Evolutionary conservation across 1,284 basidiomycete species (phyloP), one percentile per base, ranked within the genome.

Genomic region (Inonotus hispidus): DNA sequence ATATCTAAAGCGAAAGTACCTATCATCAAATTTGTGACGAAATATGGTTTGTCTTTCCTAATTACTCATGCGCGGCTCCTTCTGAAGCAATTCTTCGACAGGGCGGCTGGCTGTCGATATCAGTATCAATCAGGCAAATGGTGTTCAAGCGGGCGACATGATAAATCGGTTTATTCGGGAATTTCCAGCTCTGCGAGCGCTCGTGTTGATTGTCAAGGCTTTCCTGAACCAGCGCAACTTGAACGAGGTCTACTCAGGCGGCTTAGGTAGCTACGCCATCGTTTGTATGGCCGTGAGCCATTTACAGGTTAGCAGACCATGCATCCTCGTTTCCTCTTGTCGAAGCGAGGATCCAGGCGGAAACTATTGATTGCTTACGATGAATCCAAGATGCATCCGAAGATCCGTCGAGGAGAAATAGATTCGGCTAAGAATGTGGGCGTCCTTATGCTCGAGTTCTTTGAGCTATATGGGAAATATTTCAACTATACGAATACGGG

Each of bases 181-280:
- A 57, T 79, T 93, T 70, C 85, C 85, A 32, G 92, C 92, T 0
- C 75, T 96, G 11, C 85, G 90, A 29, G 83, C 83, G 61, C 84
- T 98, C 38, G 87, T 95, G 27, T 76, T 98, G 70, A 84, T 96
- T 63, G 86, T 92, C 68, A 99, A 99, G 75, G 84, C 89, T 3
- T 96, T 98, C 72, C 80, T 99, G 60, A 84, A 82, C 65, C 93
- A 98, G 71, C 80, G 96, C 41, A 87, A 85, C 27, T 93, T 98
- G 93, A 98, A 98, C 72, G 96, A 99, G 73, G 96, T 98, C 13
- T 98, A 89, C 72, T 92, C 90, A 0, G 96, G 97, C 10, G 96
- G 97, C 0, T 74, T 99, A 16, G 95, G 96, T 8, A 94, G 91
- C 70, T 99, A 98, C 72, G 89, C 90, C 64, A 93, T 98, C 66